Base-by-base conservation (phyloP, 176 grass and related monocot genomes). In the Cenchrus fungigraminus region DNA sequence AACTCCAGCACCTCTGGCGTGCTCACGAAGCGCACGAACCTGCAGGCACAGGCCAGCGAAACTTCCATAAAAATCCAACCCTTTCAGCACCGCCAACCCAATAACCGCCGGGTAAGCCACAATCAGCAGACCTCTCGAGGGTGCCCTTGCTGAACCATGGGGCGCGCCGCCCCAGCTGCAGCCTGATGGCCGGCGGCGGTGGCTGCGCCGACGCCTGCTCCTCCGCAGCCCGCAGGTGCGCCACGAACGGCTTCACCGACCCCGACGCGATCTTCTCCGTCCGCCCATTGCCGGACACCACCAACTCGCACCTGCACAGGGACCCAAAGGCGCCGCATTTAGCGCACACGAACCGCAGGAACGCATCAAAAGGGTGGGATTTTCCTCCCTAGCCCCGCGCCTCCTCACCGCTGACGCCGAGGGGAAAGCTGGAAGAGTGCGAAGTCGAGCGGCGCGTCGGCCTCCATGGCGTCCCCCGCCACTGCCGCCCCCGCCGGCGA, bases 251-350 rank as follows among this genome's bases (percentile, higher is more conserved):
- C 83, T 97, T 99, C 82, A 99, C 80, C 64, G 89, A 92, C 76
- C 97, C 97, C 20, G 94, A 99, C 63, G 97, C 97, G 79, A 99
- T 94, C 92, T 91, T 99, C 90, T 99, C 97, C 42, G 94, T 94
- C 60, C 86, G 88, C 83, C 97, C 97, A 70, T 93, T 90, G 68
- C 97, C 86, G 12, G 88, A 92, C 77, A 99, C 92, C 84, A 99
- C 94, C 49, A 99, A 86, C 84, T 99, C 97, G 56, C 97, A 99
- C 79, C 97, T 99, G 77, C 82, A 74, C 80, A 66, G 25, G n/a
- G 32, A 81, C 59, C 63, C 60, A 76, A 81, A 49, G 31, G 20
- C 37, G 44, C 32, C 83, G 77, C 78, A 52, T 57, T 89, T 80
- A 89, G 63, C 65, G 52, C 59, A 59, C 19, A 53, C 69, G 28